Evolutionary conservation across 805 yeast genomes (phyloP).

Genomic region (Metschnikowia matae): DNA sequence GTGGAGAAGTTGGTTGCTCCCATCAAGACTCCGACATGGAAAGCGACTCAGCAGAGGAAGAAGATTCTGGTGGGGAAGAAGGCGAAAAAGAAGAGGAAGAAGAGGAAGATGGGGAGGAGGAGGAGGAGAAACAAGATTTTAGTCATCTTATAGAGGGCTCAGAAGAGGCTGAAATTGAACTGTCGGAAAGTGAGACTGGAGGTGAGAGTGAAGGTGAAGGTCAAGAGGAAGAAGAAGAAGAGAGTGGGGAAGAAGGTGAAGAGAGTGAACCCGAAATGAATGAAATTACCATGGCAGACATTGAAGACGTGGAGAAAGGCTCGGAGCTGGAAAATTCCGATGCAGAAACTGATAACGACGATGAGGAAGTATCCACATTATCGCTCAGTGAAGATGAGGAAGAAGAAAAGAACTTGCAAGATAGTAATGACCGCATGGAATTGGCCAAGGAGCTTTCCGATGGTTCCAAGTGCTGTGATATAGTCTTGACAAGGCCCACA

Average conservation of each 20-base stretch:
- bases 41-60: slow-evolving; percentile 13
- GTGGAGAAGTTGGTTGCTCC: slow-evolving; percentile 18
- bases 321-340: slow-evolving; percentile 11
- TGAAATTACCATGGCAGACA: slow-evolving; percentile 30
- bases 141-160: slow-evolving; percentile 10
- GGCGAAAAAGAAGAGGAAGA: not conserved
- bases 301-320: slow-evolving; percentile 23
- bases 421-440: slow-evolving; percentile 22
- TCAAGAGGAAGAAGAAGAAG: slow-evolving; percentile 20
- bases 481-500: slow-evolving; percentile 44
- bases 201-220: slow-evolving; percentile 17
- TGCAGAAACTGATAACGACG: slow-evolving; percentile 20
- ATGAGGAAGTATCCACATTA: slow-evolving; percentile 19
- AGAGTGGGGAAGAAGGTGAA: slow-evolving; percentile 3
- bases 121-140: slow-evolving; percentile 5
- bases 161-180: slow-evolving; percentile 9
- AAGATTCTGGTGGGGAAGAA: not conserved
- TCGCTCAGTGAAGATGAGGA: slow-evolving; percentile 19
- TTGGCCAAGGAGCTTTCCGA: slow-evolving; percentile 33
- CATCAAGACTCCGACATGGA: slow-evolving; percentile 11
- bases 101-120: not conserved
- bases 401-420: slow-evolving; percentile 10
- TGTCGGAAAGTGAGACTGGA: slow-evolving; percentile 17
- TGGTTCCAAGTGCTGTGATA: slow-evolving; percentile 62
- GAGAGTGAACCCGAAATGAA: slow-evolving; percentile 3